Evolutionary conservation across 176 grass and related monocot genomes (phyloP).

Genomic region (Cenchrus americanus): DNA sequence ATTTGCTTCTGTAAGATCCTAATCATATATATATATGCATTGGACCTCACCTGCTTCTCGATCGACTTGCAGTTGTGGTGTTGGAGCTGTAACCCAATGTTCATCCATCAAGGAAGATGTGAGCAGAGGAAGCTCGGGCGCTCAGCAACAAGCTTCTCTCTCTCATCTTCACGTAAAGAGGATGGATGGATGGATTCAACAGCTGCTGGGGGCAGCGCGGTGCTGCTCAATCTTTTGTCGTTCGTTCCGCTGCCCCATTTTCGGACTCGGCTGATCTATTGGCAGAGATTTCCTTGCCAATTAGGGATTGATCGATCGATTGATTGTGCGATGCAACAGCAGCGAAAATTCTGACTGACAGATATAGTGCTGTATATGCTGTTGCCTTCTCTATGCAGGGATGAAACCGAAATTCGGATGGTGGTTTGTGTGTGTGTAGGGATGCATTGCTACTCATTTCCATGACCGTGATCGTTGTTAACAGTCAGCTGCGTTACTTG

Average conservation of each 20-base stretch:
- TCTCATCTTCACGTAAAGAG: background rate
- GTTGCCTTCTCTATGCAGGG: background rate
- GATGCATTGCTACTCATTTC: no score
- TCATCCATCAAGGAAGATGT: background rate
- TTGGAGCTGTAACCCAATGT: slow-evolving; percentile 41
- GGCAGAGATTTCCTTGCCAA: background rate
- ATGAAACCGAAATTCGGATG: background rate
- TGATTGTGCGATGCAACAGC: background rate
- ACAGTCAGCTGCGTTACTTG: no score
- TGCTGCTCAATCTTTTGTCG: background rate
- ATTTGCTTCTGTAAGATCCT: no score
- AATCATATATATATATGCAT: background rate
- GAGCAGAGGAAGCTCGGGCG: background rate
- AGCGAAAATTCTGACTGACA: background rate
- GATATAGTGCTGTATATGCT: background rate
- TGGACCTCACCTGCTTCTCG: background rate
- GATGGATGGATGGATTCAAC: background rate
- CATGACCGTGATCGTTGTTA: no score
- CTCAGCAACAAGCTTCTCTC: background rate
- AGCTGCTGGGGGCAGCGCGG: background rate
- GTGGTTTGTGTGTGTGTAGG: background rate
- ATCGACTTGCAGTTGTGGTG: slow-evolving; percentile 49
- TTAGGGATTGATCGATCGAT: background rate
- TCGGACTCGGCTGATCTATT: background rate
- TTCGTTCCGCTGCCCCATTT: background rate